Evolutionary conservation across 192 early-diverging fungal genomes (phyloP).

Genomic region (Entomortierella parvispora): DNA sequence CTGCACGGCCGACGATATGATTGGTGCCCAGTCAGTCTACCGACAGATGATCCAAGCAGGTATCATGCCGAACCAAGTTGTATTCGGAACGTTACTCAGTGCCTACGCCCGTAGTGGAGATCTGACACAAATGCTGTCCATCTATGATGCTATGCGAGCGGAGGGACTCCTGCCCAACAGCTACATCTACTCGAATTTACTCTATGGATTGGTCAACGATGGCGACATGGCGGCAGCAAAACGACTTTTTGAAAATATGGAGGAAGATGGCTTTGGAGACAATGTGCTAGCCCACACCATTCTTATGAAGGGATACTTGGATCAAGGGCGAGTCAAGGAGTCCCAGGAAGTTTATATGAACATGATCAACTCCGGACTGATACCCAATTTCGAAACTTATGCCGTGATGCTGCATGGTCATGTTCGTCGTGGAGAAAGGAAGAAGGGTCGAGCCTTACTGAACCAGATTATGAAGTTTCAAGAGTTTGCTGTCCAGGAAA

Average conservation of each 20-base stretch:
- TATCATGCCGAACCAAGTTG: slow-evolving; percentile 74
- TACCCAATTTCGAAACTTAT: slow-evolving; percentile 57
- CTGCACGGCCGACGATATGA: slow-evolving; percentile 70
- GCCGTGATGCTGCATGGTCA: slow-evolving; percentile 56
- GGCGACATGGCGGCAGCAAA: slow-evolving; percentile 49
- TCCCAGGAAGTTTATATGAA: slow-evolving; percentile 53
- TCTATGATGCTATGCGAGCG: slow-evolving; percentile 57
- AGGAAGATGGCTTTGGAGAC: slow-evolving; percentile 40
- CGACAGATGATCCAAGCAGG: slow-evolving; percentile 79
- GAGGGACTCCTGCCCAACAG: slow-evolving; percentile 50
- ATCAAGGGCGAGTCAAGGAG: slow-evolving; percentile 29
- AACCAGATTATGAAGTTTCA: slow-evolving; percentile 38
- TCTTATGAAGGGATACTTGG: slow-evolving; percentile 60
- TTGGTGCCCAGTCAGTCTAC: slow-evolving; percentile 83
- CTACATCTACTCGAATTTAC: slow-evolving; percentile 57
- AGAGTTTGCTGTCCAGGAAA: slow-evolving; percentile 7
- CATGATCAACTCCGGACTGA: slow-evolving; percentile 52
- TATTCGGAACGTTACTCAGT: slow-evolving; percentile 85
- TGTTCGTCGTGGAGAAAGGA: slow-evolving; percentile 41
- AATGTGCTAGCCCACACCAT: slow-evolving; percentile 58
- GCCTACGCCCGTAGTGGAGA: slow-evolving; percentile 69
- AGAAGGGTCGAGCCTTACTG: slow-evolving; percentile 29
- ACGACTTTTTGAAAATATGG: slow-evolving; percentile 55
- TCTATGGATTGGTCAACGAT: slow-evolving; percentile 53
- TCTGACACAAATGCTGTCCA: slow-evolving; percentile 52